These are phyloP conservation scores for Triticum monococcum DNA, from an alignment of 176 grass and related monocot genomes.

Conservation along the genomic window DNA sequence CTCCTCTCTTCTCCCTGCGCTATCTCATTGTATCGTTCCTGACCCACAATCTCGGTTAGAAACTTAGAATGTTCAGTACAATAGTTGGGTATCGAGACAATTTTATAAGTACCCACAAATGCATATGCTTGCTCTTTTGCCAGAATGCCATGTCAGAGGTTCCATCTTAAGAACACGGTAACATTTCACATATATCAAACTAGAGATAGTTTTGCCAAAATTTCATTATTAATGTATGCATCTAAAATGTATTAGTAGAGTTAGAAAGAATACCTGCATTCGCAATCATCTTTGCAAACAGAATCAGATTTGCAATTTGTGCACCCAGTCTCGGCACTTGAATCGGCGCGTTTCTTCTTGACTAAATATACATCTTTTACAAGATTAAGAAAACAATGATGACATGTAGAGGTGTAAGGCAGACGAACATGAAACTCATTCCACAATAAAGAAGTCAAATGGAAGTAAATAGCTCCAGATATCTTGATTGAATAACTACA, in stretches of 20 bases:
- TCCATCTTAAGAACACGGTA: neutral
- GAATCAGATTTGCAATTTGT: constrained; percentile 75
- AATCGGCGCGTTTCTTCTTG: constrained; percentile 77
- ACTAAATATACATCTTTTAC: constrained; percentile 91
- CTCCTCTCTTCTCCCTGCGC: neutral
- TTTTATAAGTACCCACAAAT: neutral
- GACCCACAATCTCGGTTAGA: neutral
- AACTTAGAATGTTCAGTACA: neutral
- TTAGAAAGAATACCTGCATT: constrained; percentile 77
- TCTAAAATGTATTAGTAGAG: neutral
- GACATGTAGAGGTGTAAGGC: constrained; percentile 10
- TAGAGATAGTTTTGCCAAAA: neutral
- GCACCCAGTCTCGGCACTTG: constrained; percentile 69
- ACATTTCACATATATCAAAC: neutral
- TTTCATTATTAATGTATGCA: neutral
- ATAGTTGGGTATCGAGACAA: neutral
- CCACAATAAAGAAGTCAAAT: neutral
- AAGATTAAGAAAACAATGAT: constrained; percentile 45
- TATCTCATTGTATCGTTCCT: neutral
- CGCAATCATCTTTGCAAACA: constrained; percentile 86
- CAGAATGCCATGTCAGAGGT: constrained; percentile 17
- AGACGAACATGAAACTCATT: constrained; percentile 1
- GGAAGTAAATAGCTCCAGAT: constrained; percentile 21
- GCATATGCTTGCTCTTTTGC: constrained; percentile 16
- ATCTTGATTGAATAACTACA: neutral